A percentile compares a stretch with the other conserved stretches of the same genome.
Evolutionary conservation across 805 yeast genomes (phyloP).

Genomic region (Lachancea waltii): DNA sequence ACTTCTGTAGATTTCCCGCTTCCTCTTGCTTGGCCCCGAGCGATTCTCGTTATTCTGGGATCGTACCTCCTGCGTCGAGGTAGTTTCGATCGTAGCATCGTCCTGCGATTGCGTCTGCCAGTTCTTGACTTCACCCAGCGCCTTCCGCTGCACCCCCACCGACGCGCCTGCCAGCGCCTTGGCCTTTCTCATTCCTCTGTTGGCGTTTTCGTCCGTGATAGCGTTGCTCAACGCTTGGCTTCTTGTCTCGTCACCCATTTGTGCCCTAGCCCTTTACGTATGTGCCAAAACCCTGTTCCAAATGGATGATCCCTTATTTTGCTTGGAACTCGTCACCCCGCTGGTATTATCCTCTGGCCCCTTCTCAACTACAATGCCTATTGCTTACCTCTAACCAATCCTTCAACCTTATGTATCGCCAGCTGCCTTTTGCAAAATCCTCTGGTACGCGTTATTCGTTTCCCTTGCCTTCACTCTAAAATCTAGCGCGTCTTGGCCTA

Average conservation of each 20-base stretch:
- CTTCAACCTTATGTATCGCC: constrained; percentile 1
- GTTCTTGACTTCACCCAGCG: constrained; percentile 9
- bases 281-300: neutral
- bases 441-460: constrained; percentile 3
- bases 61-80: constrained; percentile 3
- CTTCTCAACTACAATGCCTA: too few species aligned
- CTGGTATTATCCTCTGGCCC: too few species aligned
- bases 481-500: constrained; percentile 4
- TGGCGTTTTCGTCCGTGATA: constrained; percentile 7
- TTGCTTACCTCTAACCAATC: too few species aligned
- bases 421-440: neutral
- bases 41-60: neutral
- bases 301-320: too few species aligned
- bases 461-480: neutral
- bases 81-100: neutral
- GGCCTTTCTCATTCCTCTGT: constrained; percentile 1
- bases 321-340: too few species aligned
- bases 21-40: constrained; percentile 6
- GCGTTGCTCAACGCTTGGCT: constrained; percentile 4
- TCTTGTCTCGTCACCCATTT: constrained; percentile 6
- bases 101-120: constrained; percentile 8
- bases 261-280: neutral
- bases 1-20: constrained; percentile 19
- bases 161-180: constrained; percentile 7
- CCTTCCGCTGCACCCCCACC: constrained; percentile 3